These are phyloP conservation scores for Mycena polygramma DNA, from an alignment of 768 basidiomycete genomes.

Conservation along the genomic window DNA sequence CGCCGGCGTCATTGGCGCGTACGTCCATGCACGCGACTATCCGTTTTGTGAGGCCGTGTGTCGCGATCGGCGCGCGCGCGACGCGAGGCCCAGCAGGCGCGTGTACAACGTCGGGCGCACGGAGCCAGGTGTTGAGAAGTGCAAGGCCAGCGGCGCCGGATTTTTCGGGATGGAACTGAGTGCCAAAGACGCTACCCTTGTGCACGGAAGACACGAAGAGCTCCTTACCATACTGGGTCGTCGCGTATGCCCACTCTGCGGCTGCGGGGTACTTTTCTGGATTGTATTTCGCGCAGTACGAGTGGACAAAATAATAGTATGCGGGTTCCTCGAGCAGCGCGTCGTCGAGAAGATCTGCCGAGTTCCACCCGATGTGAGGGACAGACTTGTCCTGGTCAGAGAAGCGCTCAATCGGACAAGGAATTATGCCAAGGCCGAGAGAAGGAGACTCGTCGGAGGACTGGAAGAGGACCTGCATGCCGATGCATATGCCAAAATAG, in stretches of 20 bases:
- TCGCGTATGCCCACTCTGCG: conserved; percentile 84
- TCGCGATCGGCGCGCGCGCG: conserved; percentile 56
- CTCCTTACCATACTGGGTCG: conserved; percentile 95
- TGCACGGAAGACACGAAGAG: conserved; percentile 89
- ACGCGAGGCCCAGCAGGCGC: conserved; percentile 49
- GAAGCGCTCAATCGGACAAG: conserved; percentile 85
- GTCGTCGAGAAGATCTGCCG: conserved; percentile 71
- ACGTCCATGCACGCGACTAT: conserved; percentile 99
- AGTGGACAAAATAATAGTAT: conserved; percentile 98
- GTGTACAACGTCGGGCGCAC: conserved; percentile 60
- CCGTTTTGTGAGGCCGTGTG: conserved; percentile 88
- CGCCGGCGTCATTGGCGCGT: conserved; percentile 94
- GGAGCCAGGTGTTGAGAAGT: conserved; percentile 86
- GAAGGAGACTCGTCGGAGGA: conserved; percentile 85
- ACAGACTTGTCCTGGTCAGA: conserved; percentile 82
- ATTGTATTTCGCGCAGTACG: conserved; percentile 87
- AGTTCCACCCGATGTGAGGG: conserved; percentile 99
- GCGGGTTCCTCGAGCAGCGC: conserved; percentile 58
- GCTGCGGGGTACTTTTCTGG: conserved; percentile 65
- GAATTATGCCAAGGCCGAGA: conserved; percentile 87
- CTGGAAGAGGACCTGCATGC: conserved; percentile 95
- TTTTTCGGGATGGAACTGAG: conserved; percentile 99
- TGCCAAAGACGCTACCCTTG: conserved; percentile 88
- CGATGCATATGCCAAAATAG: conserved; percentile 98
- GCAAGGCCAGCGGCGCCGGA: conserved; percentile 89